Percentiles rank a stretch among this genome's conserved stretches.
These are phyloP conservation scores for Hypoxylon rickii DNA, from an alignment of 495 filamentous ascomycete genomes.

Conservation along the genomic window DNA sequence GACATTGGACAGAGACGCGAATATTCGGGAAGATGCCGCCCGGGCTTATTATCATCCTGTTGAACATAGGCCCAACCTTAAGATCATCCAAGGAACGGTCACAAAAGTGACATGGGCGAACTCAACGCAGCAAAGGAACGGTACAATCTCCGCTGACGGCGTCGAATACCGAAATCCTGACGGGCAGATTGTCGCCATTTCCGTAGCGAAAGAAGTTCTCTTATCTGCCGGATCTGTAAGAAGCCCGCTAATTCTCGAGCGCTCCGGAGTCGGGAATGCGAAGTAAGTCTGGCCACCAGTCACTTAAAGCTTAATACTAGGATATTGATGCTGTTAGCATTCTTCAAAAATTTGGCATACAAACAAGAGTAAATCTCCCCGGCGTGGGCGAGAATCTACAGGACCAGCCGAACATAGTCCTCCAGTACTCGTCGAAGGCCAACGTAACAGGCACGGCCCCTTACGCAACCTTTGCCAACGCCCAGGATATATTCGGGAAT, in stretches of 20 bases:
- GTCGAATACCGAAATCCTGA: constrained; percentile 40
- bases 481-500: constrained; percentile 31
- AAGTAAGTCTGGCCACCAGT: not conserved
- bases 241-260: constrained; percentile 55
- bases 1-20: constrained; percentile 39
- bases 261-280: constrained; percentile 53
- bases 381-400: constrained; percentile 57
- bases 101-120: constrained; percentile 41
- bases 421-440: constrained; percentile 19
- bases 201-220: constrained; percentile 51
- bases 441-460: constrained; percentile 22
- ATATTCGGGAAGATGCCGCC: constrained; percentile 39
- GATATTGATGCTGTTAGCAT: constrained; percentile 27
- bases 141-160: constrained; percentile 38
- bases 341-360: constrained; percentile 43
- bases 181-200: constrained; percentile 33
- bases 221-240: constrained; percentile 53
- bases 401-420: constrained; percentile 45
- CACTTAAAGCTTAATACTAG: not conserved
- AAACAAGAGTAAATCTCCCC: constrained; percentile 45
- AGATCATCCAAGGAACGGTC: constrained; percentile 42
- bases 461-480: constrained; percentile 44
- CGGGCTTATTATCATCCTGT: constrained; percentile 54
- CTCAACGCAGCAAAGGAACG: constrained; percentile 11
- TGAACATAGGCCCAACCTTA: constrained; percentile 41